phyloP scores from a whole-genome alignment of 306 rosid genomes.

The Phaseolus lunatus region DNA sequence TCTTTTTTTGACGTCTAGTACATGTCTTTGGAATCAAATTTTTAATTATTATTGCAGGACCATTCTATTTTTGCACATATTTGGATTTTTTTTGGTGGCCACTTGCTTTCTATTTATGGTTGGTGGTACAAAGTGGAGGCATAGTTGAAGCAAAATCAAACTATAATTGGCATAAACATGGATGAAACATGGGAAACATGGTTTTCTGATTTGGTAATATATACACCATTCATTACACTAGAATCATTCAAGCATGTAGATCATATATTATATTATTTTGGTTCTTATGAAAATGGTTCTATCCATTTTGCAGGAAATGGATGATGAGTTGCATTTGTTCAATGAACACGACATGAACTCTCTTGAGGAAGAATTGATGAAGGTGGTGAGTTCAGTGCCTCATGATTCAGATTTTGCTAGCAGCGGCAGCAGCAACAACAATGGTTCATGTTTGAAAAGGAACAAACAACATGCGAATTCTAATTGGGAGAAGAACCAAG shows the following conservation, averaged over 20 bases:
- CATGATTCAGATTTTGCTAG: not conserved
- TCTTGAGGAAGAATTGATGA: not conserved
- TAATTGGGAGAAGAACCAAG: not conserved
- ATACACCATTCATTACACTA: not conserved
- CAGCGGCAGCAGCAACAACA: not conserved
- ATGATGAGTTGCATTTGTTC: not conserved
- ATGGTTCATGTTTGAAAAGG: not conserved
- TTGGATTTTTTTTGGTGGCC: too few species aligned
- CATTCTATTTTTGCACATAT: too few species aligned
- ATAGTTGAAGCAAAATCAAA: not conserved
- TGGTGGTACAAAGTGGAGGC: too few species aligned
- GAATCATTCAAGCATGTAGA: not conserved
- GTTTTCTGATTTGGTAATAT: not conserved
- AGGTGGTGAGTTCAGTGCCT: not conserved
- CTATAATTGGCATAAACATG: not conserved
- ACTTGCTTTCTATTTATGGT: too few species aligned
- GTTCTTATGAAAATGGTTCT: not conserved
- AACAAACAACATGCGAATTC: not conserved
- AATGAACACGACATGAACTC: not conserved
- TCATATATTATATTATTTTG: too few species aligned
- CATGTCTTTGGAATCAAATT: too few species aligned
- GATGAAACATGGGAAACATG: not conserved
- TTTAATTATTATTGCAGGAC: too few species aligned
- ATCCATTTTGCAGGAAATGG: conserved; percentile 1
- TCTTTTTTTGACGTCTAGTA: too few species aligned